Conservation (phyloP, 2,329 filamentous ascomycete species). For the Fusarium sp. region DNA sequence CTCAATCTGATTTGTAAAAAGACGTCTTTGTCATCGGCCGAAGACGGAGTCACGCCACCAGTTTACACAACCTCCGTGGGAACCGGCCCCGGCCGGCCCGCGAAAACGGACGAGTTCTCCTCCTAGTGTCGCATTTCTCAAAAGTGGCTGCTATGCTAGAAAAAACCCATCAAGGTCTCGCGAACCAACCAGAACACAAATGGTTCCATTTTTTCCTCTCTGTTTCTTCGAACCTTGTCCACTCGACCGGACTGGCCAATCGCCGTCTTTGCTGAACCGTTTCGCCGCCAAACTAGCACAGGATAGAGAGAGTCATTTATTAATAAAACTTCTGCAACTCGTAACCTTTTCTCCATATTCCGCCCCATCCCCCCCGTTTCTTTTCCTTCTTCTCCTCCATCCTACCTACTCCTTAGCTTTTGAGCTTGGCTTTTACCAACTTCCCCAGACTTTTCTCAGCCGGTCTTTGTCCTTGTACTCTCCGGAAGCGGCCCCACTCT, state of each 20-base stretch:
- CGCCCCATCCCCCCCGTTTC: neutral
- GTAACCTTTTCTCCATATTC: slow-evolving; percentile 12
- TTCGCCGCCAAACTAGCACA: slow-evolving; percentile 36
- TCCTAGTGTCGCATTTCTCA: slow-evolving; percentile 3
- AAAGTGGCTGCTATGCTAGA: slow-evolving; percentile 14
- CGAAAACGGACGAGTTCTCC: slow-evolving; percentile 7
- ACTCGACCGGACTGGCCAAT: slow-evolving; percentile 43
- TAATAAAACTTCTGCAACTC: slow-evolving; percentile 8
- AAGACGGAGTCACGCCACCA: slow-evolving; percentile 33
- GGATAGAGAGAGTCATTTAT: slow-evolving; percentile 35
- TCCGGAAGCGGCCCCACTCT: slow-evolving; percentile 37
- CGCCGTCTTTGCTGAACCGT: slow-evolving; percentile 33
- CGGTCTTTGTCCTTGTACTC: slow-evolving; percentile 3
- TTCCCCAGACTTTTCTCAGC: slow-evolving; percentile 10
- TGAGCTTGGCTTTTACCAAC: slow-evolving; percentile 6
- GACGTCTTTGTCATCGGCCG: slow-evolving; percentile 14
- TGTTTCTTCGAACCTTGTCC: slow-evolving; percentile 15
- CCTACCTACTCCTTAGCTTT: slow-evolving; percentile 4
- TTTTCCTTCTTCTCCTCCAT: slow-evolving; percentile 10
- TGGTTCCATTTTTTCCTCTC: slow-evolving; percentile 29
- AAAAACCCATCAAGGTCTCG: slow-evolving; percentile 20
- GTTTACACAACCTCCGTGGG: slow-evolving; percentile 8
- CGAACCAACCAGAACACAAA: slow-evolving; percentile 7
- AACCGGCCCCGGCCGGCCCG: slow-evolving; percentile 18
- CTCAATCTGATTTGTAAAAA: neutral